These are phyloP conservation scores for Tuber indicum DNA, from an alignment of 495 filamentous ascomycete genomes.

Conservation along the genomic window DNA sequence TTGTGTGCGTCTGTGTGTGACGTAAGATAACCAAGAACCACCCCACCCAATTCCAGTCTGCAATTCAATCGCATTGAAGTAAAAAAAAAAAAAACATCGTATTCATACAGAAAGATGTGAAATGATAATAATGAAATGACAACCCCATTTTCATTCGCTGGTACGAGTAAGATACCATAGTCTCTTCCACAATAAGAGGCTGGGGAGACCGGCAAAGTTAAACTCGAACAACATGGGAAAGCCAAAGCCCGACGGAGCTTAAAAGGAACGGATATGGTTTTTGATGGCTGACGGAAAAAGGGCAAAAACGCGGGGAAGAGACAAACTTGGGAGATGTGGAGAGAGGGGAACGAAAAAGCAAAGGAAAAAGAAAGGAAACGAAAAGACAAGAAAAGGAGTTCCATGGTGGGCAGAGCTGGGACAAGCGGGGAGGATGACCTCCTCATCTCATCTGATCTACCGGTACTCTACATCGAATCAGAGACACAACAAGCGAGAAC, in stretches of 20 bases:
- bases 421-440: slow-evolving; percentile 4
- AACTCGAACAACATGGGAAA: neutral
- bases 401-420: neutral
- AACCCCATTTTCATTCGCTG: neutral
- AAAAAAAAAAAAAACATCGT: neutral
- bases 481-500: neutral
- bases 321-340: neutral
- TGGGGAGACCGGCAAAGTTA: neutral
- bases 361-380: neutral
- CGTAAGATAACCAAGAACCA: neutral
- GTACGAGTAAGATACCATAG: too few relatives aligned
- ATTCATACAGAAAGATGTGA: neutral
- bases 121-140: neutral
- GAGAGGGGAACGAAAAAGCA: neutral
- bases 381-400: neutral
- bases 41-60: neutral
- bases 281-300: neutral
- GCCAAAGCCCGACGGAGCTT: neutral
- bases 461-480: neutral
- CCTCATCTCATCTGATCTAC: neutral
- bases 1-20: neutral
- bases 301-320: neutral
- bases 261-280: neutral
- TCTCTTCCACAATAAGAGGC: neutral
- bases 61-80: neutral